Percentiles rank a stretch among this genome's conserved stretches.
Evolutionary conservation across 2,329 filamentous ascomycete species (phyloP).

Genomic region (Amylocarpus encephaloides): DNA sequence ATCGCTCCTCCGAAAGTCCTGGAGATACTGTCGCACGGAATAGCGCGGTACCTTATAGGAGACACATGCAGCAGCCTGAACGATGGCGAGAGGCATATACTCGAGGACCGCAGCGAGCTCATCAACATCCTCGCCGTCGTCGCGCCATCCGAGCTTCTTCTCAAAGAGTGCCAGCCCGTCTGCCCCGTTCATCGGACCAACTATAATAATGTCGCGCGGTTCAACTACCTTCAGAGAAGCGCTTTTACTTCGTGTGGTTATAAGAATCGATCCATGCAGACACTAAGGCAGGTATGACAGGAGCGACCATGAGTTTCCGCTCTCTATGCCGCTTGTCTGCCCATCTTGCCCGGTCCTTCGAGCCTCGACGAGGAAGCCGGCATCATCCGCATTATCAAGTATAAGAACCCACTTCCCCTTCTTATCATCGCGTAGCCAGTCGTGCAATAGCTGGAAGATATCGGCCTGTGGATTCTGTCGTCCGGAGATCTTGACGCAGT

Average conservation of each 20-base stretch:
- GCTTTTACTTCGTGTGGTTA: slow-evolving; percentile 22
- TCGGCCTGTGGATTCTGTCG: slow-evolving; percentile 30
- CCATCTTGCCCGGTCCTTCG: slow-evolving; percentile 8
- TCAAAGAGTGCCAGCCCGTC: slow-evolving; percentile 31
- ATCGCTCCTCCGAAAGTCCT: slow-evolving; percentile 33
- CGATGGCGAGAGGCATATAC: slow-evolving; percentile 28
- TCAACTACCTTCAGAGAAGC: slow-evolving; percentile 20
- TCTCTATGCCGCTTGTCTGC: slow-evolving; percentile 10
- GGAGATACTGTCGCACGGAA: slow-evolving; percentile 35
- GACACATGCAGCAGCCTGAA: slow-evolving; percentile 27
- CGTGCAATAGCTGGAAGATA: slow-evolving; percentile 30
- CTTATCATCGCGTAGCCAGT: slow-evolving; percentile 26
- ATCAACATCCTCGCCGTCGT: background rate
- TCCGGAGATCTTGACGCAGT: slow-evolving; percentile 27
- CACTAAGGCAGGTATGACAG: slow-evolving; percentile 19
- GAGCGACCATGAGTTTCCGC: slow-evolving; percentile 12
- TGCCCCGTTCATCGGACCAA: slow-evolving; percentile 27
- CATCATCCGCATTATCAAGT: slow-evolving; percentile 35
- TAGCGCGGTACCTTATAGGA: slow-evolving; percentile 23
- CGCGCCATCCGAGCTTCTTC: slow-evolving; percentile 21
- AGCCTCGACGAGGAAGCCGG: slow-evolving; percentile 18
- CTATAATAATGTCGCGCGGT: slow-evolving; percentile 21
- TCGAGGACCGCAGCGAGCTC: slow-evolving; percentile 23
- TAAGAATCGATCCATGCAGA: slow-evolving; percentile 21
- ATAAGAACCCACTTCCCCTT: slow-evolving; percentile 33